Base-by-base conservation (phyloP, 2,329 filamentous ascomycete genomes). In the Seiridium unicorne region DNA sequence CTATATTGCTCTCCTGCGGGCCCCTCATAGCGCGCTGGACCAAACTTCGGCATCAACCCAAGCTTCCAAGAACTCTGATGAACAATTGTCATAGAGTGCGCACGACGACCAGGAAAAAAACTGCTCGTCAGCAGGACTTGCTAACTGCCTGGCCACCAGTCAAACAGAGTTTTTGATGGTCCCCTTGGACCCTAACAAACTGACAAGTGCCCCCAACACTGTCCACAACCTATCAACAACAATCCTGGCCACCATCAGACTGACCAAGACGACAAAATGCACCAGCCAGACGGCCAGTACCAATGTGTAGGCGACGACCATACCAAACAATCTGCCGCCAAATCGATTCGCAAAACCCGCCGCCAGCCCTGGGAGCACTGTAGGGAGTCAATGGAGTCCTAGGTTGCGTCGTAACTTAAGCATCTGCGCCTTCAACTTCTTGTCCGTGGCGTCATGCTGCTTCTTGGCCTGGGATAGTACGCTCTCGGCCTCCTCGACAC, bases 401-500 rank as follows among this genome's bases (percentile, higher is more conserved):
- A 62, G 57, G 31, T 60, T 65, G 3, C 70, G 68, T 3, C 72
- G 67, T 53, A 73, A 70, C 60, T 68, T 70, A 1, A 65, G 60
- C 62, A 70, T 69, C 3, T 71, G 60, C 61, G 72, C 69, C 13
- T 68, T 68, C 55, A 73, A 68, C 57, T 72, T 73, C 65, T 73
- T 73, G 61, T 73, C 71, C 3, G 71, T 68, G 18, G 64, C 64
- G 18, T 73, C 72, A 44, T 73, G 72, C 58, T 71, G 69, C 61
- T 73, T 73, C 63, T 70, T 71, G 44, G 70, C 65, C 48, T 67
- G 63, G 3, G 71, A 66, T 48, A 85, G 75, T 51, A 83, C 83
- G 59, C 75, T 76, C 74, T 90, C 88, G 2, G 86, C 83, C 61
- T 90, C 88, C 63, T 88, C 82, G 2, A 89, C 79, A 53, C 77